Conservation (phyloP, 495 filamentous ascomycete genomes). For the Penicillium psychrofluorescens region DNA sequence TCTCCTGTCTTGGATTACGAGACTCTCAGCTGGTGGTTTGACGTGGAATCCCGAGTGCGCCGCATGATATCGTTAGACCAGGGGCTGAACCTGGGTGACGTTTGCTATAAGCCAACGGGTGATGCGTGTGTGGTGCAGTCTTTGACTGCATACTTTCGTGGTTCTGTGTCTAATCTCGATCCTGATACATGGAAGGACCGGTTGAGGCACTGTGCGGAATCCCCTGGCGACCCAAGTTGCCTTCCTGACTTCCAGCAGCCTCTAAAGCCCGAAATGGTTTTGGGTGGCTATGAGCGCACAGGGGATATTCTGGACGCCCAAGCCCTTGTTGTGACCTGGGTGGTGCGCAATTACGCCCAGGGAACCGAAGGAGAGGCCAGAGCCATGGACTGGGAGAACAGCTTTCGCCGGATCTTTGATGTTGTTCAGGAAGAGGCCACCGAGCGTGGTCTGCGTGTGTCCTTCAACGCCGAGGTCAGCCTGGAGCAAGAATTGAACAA, state of each 20-base stretch:
- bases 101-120: slow-evolving; percentile 91
- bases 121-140: slow-evolving; percentile 90
- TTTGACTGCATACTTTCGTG: slow-evolving; percentile 75
- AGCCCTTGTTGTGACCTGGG: slow-evolving; percentile 89
- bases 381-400: slow-evolving; percentile 85
- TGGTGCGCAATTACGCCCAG: slow-evolving; percentile 82
- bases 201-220: slow-evolving; percentile 62
- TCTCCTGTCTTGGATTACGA: slow-evolving; percentile 81
- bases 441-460: slow-evolving; percentile 71
- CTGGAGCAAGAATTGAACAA: slow-evolving; percentile 91
- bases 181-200: slow-evolving; percentile 60
- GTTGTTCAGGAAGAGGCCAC: slow-evolving; percentile 73
- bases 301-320: slow-evolving; percentile 63
- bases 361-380: slow-evolving; percentile 57
- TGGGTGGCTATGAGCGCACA: slow-evolving; percentile 69
- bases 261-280: slow-evolving; percentile 71
- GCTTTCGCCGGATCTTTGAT: slow-evolving; percentile 61
- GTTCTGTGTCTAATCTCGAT: slow-evolving; percentile 54
- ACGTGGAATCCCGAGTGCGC: slow-evolving; percentile 69
- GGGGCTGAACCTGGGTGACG: slow-evolving; percentile 63
- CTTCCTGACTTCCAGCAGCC: slow-evolving; percentile 83
- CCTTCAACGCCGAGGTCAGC: slow-evolving; percentile 90
- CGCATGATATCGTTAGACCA: slow-evolving; percentile 58
- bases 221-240: slow-evolving; percentile 64
- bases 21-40: slow-evolving; percentile 89